Evolutionary conservation across 208 protist species (phyloP).

Genomic region (Trypanosoma scelopori): DNA sequence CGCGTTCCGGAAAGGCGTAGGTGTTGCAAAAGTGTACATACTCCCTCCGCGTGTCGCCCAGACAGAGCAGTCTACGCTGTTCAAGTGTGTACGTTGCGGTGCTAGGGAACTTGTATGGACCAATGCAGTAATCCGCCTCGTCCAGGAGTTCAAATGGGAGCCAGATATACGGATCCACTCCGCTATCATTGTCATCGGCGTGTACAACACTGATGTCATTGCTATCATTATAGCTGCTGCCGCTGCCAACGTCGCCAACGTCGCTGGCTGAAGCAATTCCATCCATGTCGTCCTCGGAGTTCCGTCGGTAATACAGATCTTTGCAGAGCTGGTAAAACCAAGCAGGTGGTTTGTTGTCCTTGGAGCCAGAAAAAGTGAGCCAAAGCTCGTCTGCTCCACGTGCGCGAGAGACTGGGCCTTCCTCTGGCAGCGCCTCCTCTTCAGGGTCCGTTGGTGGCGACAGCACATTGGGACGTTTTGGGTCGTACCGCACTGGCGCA

Average conservation of each 20-base stretch:
- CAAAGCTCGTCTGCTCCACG: constrained; percentile 51
- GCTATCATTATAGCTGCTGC: background rate
- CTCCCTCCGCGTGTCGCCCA: constrained; percentile 59
- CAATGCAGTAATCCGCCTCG: constrained; percentile 60
- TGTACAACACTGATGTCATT: background rate
- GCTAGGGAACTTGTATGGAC: constrained; percentile 63
- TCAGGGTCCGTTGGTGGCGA: background rate
- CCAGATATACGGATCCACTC: constrained; percentile 70
- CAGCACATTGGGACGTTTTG: constrained; percentile 43
- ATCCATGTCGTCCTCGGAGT: constrained; percentile 45
- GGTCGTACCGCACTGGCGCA: constrained; percentile 64
- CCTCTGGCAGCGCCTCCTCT: background rate
- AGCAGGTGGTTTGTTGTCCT: constrained; percentile 43
- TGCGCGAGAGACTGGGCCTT: constrained; percentile 35
- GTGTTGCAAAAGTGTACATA: constrained; percentile 91
- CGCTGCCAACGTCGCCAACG: background rate
- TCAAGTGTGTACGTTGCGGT: constrained; percentile 67
- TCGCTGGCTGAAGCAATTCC: constrained; percentile 34
- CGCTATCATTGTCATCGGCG: constrained; percentile 1
- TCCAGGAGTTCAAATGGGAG: constrained; percentile 83
- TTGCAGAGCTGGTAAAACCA: constrained; percentile 84
- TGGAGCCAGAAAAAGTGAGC: constrained; percentile 36
- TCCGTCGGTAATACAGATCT: constrained; percentile 78
- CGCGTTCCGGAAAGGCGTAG: constrained; percentile 85
- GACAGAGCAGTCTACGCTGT: constrained; percentile 60